Conservation (phyloP, 192 early-diverging fungal genomes). For the Gamsiella multidivaricata region DNA sequence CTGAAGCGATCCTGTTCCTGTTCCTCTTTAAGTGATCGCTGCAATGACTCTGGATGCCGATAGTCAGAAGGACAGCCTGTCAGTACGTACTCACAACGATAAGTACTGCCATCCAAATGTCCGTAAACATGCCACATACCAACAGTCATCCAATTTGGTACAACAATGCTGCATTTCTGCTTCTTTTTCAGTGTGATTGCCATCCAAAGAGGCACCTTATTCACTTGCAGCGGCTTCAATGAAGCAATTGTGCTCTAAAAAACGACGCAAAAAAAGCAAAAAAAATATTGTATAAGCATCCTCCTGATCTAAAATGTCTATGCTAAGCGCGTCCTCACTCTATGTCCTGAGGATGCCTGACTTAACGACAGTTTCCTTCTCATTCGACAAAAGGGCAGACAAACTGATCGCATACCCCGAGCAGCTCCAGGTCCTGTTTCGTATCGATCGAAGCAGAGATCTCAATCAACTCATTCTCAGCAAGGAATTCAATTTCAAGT, state of each 20-base stretch:
- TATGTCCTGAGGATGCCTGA: no score
- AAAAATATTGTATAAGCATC: not conserved
- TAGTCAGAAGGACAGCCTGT: no score
- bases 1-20: conserved; percentile 71
- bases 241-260: conserved; percentile 78
- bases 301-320: not conserved
- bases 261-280: not conserved
- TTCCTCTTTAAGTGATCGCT: conserved; percentile 73
- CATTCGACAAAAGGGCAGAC: not conserved
- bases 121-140: conserved; percentile 67
- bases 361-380: no score
- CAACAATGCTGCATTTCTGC: conserved; percentile 81
- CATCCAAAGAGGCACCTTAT: conserved; percentile 89
- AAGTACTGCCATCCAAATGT: not conserved
- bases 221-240: conserved; percentile 82
- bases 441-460: conserved; percentile 77
- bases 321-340: not conserved
- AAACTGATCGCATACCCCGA: conserved; percentile 45
- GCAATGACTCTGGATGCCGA: conserved; percentile 76
- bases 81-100: not conserved
- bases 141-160: conserved; percentile 84
- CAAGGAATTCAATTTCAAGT: conserved; percentile 88
- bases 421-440: conserved; percentile 78
- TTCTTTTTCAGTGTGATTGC: conserved; percentile 85
- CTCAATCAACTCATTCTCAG: conserved; percentile 78